Evolutionary conservation across 2,329 filamentous ascomycete species (phyloP), one percentile per base, ranked within the genome.

Genomic region (Phyllosticta citrichinensis): DNA sequence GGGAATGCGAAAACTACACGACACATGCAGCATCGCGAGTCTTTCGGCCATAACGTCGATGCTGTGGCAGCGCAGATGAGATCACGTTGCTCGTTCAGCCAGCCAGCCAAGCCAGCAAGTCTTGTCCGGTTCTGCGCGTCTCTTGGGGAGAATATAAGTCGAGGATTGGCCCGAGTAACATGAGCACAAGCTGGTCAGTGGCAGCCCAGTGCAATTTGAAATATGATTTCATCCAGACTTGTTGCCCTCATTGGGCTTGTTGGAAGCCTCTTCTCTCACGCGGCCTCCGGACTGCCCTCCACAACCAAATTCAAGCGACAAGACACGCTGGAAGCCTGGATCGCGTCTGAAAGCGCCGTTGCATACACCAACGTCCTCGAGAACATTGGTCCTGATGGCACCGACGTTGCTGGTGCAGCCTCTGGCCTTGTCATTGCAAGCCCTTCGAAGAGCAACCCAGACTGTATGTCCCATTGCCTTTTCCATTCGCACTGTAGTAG

Each of bases 351-450:
- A 27, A 62, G 55, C 12, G 51, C 60, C 4, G 57, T 62, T 17
- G 60, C 60, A 3, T 58, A 57, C 25, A 30, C 24, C 9, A 53
- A 56, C n/a, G 33, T 62, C 11, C 55, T 62, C 22, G 55, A 56
- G 5, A 62, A 62, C 17, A 62, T 62, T 14, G 60, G 60, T 4
- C 14, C 52, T 5, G 60, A 62, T n/a, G 60, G 60, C 6, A 47
- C 60, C 3, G 56, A 58, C 17, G 60, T 27, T 14, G 22, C 55
- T 1, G 60, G 60, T 17, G 75, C 73, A 2, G 71, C 66, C 2
- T 65, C 68, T 14, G 76, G 76, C 19, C 73, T 73, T 5, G 75
- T 78, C 1, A 67, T 78, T 40, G 76, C 76, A 19, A 77, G 76
- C 59, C 76, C 76, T 3, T 76, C 73, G n/a, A 71, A 68, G 27